Evolutionary conservation across 169 alveolate genomes (phyloP).

Genomic region (Theileria orientalis): DNA sequence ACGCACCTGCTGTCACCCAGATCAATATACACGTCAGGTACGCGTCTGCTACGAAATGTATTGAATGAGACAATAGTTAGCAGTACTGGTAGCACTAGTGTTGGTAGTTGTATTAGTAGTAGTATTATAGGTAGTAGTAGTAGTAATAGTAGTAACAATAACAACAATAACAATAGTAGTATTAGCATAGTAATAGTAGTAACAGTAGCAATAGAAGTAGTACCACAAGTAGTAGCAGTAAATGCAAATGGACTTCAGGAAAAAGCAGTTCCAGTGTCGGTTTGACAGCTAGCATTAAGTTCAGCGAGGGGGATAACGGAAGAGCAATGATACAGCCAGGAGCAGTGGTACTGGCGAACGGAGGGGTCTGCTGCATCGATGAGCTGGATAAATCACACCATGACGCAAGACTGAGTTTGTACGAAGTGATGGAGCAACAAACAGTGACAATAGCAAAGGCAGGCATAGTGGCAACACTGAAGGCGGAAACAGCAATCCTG

Average conservation of each 20-base stretch:
- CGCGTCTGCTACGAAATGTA: no score
- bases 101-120: no score
- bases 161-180: no score
- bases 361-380: constrained; percentile 99
- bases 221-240: no score
- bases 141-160: no score
- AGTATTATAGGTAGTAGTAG: no score
- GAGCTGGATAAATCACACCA: constrained; percentile 99
- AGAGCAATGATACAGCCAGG: constrained; percentile 97
- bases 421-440: constrained; percentile 99
- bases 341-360: constrained; percentile 97
- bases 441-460: constrained; percentile 99
- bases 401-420: constrained; percentile 95
- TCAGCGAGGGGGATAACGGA: constrained; percentile 94
- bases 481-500: constrained; percentile 96
- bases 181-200: no score
- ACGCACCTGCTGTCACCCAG: constrained; percentile 94
- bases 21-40: constrained; percentile 97
- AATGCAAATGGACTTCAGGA: neutral
- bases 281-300: constrained; percentile 95
- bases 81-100: no score
- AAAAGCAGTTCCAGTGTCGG: constrained; percentile 94
- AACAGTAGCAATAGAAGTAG: no score
- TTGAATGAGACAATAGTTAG: no score
- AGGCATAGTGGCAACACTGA: constrained; percentile 90